Evolutionary conservation across 139 green algal genomes (phyloP), one percentile per base, ranked within the genome.

Genomic region (Chlamydomonas applanata): DNA sequence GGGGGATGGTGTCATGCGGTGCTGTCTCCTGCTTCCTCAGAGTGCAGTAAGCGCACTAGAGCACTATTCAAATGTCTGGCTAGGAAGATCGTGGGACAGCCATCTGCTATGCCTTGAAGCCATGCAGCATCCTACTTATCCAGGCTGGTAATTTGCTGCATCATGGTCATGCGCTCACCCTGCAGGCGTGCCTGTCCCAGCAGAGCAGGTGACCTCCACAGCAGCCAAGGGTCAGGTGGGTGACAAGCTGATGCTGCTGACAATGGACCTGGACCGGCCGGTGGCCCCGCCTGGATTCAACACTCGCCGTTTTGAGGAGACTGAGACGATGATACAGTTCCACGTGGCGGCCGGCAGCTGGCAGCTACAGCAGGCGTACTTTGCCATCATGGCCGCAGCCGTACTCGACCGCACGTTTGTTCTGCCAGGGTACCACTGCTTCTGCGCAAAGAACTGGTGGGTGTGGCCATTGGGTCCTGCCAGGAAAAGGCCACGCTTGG

Each of bases 341-440:
- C 79, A 85, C 59, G 49, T 76, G 4, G 0, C 20, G 3, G 44
- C 74, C 16, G 74, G 44, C 66, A 81, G 76, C 71, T 49, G 60
- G 32, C 79, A 85, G 74, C 74, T 85, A 64, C 79, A 60, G 13
- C 79, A 85, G 29, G 33, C 71, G 17, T 85, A 85, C 71, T 85
- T 40, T 22, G 80, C 71, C 33, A 76, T 85, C 3, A 62, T 76
- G 3, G 52, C 45, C 0, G 75, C 75, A 4, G 40, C 76, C 7
- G 74, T 65, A 4, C 33, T 72, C 19, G 69, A 77, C 60, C 56
- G 80, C 2, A 77, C 67, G 4, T 49, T 79, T 2, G 66, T 85
- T 13, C 73, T 85, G 56, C 80, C 80, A 4, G 33, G 62, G 40
- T 84, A 78, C 73, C 73, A 75, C 35, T 84, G 79, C 69, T 75